Evolutionary conservation across 2,329 filamentous ascomycete genomes (phyloP).

Genomic region (Ampelomyces quisqualis): DNA sequence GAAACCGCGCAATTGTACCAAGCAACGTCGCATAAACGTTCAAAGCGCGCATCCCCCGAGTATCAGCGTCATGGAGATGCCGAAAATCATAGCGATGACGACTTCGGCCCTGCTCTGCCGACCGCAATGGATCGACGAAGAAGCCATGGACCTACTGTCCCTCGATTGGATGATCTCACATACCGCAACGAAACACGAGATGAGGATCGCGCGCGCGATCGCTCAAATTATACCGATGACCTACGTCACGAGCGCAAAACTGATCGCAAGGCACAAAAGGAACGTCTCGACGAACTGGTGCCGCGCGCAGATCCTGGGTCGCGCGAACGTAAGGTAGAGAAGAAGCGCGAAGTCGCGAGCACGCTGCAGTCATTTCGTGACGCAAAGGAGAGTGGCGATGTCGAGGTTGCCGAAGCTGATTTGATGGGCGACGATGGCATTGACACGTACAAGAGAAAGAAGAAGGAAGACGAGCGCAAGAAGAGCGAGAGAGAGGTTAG

Average conservation of each 20-base stretch:
- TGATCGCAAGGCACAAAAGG: constrained; percentile 68
- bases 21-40: constrained; percentile 11
- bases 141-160: constrained; percentile 61
- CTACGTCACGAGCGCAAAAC: constrained; percentile 62
- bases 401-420: constrained; percentile 69
- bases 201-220: constrained; percentile 56
- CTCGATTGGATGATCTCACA: constrained; percentile 71
- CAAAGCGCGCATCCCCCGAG: constrained; percentile 23
- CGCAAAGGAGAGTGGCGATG: constrained; percentile 61
- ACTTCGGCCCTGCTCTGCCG: constrained; percentile 56
- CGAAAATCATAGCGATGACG: constrained; percentile 39
- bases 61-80: constrained; percentile 14
- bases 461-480: constrained; percentile 65
- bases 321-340: constrained; percentile 82
- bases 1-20: constrained; percentile 30
- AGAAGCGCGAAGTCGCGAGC: constrained; percentile 70
- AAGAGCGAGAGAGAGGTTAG: constrained; percentile 83
- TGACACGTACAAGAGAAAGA: constrained; percentile 66
- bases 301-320: constrained; percentile 83
- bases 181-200: constrained; percentile 60
- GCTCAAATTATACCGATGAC: constrained; percentile 49
- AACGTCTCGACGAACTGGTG: constrained; percentile 74
- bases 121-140: constrained; percentile 32
- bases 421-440: constrained; percentile 73
- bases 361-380: constrained; percentile 73